Conservation (phyloP, 257 asterid species). For the Forsythia viridissima region DNA sequence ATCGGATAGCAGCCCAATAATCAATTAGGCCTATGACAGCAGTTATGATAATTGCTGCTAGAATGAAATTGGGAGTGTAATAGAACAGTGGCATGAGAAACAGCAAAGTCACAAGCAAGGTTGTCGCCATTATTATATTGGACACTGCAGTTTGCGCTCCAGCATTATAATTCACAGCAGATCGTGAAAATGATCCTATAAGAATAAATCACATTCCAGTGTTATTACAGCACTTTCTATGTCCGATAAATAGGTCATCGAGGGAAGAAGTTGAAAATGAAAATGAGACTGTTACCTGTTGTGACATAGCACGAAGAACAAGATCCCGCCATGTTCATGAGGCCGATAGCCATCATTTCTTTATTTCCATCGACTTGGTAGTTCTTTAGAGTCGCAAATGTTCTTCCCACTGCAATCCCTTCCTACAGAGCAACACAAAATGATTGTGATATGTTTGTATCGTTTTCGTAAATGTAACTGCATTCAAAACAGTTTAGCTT, state of each 20-base stretch:
- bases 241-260: neutral
- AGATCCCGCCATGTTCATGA: slow-evolving; percentile 97
- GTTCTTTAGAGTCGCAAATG: slow-evolving; percentile 76
- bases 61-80: slow-evolving; percentile 78
- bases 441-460: neutral
- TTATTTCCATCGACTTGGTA: slow-evolving; percentile 96
- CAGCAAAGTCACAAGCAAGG: slow-evolving; percentile 72
- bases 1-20: slow-evolving; percentile 59
- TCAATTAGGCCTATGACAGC: slow-evolving; percentile 92
- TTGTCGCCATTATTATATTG: slow-evolving; percentile 77
- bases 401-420: slow-evolving; percentile 96
- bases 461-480: neutral
- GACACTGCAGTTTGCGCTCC: slow-evolving; percentile 85
- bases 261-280: neutral
- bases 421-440: slow-evolving; percentile 44
- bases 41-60: slow-evolving; percentile 86
- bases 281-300: slow-evolving; percentile 50
- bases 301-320: slow-evolving; percentile 92
- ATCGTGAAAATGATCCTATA: slow-evolving; percentile 92
- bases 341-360: slow-evolving; percentile 98
- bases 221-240: neutral
- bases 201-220: neutral
- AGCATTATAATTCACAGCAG: slow-evolving; percentile 91
- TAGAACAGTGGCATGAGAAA: slow-evolving; percentile 91
- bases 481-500: too few relatives aligned